Evolutionary conservation across 129 eudicot species (phyloP).

Genomic region (Flaveria bidentis): DNA sequence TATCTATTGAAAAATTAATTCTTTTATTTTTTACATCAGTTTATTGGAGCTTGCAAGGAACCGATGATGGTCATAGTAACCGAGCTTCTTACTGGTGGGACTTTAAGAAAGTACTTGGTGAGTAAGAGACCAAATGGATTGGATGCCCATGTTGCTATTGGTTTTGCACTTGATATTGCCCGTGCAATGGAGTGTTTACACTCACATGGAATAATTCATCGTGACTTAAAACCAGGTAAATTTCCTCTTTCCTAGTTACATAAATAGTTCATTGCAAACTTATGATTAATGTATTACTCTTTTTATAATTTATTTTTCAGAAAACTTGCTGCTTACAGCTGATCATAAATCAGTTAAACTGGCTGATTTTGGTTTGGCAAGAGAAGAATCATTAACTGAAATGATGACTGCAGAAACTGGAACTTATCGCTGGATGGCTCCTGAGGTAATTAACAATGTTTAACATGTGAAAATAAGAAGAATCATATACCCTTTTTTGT

Average conservation of each 20-base stretch:
- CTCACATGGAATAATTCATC: conserved; percentile 88
- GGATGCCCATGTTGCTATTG: conserved; percentile 68
- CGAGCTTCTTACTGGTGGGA: conserved; percentile 85
- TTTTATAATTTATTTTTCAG: conserved; percentile 38
- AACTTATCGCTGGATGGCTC: conserved; percentile 94
- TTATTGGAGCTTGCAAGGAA: conserved; percentile 89
- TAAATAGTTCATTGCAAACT: neutral
- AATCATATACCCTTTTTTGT: neutral
- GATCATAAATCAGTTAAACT: conserved; percentile 71
- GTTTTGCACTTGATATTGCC: conserved; percentile 90
- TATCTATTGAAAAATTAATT: neutral
- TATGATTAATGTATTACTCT: neutral
- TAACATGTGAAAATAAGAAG: neutral
- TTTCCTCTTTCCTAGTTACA: neutral
- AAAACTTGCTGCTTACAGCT: conserved; percentile 68
- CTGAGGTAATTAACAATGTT: conserved; percentile 51
- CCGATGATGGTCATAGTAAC: conserved; percentile 87
- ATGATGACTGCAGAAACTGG: conserved; percentile 95
- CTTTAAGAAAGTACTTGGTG: conserved; percentile 69
- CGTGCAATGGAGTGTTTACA: conserved; percentile 97
- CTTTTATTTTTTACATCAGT: conserved; percentile 33
- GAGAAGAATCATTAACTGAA: conserved; percentile 82
- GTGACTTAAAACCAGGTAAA: conserved; percentile 87
- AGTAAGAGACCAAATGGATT: conserved; percentile 67
- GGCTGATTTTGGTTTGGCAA: conserved; percentile 86